Base-by-base conservation (phyloP, 2,329 filamentous ascomycete genomes). In the Zymoseptoria passerinii region DNA sequence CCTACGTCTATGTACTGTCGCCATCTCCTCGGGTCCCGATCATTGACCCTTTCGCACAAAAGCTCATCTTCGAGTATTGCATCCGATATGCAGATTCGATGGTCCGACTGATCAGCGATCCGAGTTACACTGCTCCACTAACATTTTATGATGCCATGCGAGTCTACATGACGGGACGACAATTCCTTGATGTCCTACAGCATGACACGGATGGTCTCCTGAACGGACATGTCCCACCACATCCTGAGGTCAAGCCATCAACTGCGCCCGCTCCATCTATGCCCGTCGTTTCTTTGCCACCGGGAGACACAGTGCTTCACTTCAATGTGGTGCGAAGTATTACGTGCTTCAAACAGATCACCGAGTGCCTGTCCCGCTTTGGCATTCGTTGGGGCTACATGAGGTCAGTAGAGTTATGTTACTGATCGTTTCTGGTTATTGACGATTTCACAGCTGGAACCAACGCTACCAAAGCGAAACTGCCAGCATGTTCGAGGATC, bases 91-190 rank as follows among this genome's bases (percentile, higher is more conserved):
- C 94, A 53, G 82, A 88, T 59, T 83, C 84, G 60, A 84, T 95
- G 62, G 82, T 88, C 66, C 82, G 84, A 4, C 81, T 90, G 51
- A 80, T 88, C 23, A 80, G 81, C 58, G 80, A 82, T 64, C 72
- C 81, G 3, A 74, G 78, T 29, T 81, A 84, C 60, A 79, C 81
- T 16, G 82, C 86, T 4, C 87, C 92, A 54, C 83, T 94, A 67
- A 92, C 89, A 0, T 96, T 92, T 66, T 87, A 95, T 68, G 92
- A 96, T 70, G 89, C 91, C 1, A 81, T 95, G 68, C 85, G 92
- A 55, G 86, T 90, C 1, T 94, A 89, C 68, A 95, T 83, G 73
- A 81, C 83, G 1, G 81, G 80, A 16, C 76, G 76, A 50, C 80
- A 82, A 56, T 81, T 86, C 55, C 74, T 85, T 28, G 77, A 82